Conservation (phyloP, 495 filamentous ascomycete species). For the Alectoria sarmentosa region DNA sequence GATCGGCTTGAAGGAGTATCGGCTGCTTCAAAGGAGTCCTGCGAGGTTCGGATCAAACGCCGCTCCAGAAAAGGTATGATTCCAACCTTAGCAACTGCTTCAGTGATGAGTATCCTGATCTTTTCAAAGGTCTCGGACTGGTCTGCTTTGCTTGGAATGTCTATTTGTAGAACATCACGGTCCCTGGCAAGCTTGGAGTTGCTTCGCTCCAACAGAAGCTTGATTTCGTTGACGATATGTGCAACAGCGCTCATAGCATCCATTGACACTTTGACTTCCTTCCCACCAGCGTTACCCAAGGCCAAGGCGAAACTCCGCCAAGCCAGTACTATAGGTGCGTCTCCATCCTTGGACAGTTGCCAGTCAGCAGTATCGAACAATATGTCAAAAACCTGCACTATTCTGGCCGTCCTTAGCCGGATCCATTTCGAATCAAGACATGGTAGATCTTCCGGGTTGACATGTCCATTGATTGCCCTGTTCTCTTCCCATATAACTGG, state of each 20-base stretch:
- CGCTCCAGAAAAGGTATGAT: conserved; percentile 74
- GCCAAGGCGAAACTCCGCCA: conserved; percentile 66
- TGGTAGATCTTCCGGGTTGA: conserved; percentile 67
- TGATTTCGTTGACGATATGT: conserved; percentile 57
- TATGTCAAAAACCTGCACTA: conserved; percentile 53
- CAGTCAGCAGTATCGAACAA: conserved; percentile 46
- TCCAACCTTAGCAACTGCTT: conserved; percentile 59
- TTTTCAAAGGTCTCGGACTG: conserved; percentile 38
- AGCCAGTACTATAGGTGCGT: conserved; percentile 45
- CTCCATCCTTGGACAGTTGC: conserved; percentile 35
- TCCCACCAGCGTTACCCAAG: conserved; percentile 68
- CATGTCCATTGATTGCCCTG: conserved; percentile 47
- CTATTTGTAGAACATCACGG: background rate
- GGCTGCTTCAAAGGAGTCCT: conserved; percentile 37
- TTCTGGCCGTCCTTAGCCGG: conserved; percentile 53
- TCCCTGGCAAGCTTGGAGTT: conserved; percentile 17
- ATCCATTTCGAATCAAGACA: conserved; percentile 80
- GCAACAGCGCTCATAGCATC: conserved; percentile 77
- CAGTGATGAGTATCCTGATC: conserved; percentile 51
- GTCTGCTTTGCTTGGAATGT: conserved; percentile 10
- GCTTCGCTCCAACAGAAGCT: conserved; percentile 55
- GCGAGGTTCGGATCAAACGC: conserved; percentile 41
- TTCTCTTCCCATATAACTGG: conserved; percentile 66
- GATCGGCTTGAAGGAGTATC: conserved; percentile 47
- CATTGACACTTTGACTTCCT: conserved; percentile 82